Evolutionary conservation across 768 basidiomycete species (phyloP).

Genomic region (Amanita polypyramis): DNA sequence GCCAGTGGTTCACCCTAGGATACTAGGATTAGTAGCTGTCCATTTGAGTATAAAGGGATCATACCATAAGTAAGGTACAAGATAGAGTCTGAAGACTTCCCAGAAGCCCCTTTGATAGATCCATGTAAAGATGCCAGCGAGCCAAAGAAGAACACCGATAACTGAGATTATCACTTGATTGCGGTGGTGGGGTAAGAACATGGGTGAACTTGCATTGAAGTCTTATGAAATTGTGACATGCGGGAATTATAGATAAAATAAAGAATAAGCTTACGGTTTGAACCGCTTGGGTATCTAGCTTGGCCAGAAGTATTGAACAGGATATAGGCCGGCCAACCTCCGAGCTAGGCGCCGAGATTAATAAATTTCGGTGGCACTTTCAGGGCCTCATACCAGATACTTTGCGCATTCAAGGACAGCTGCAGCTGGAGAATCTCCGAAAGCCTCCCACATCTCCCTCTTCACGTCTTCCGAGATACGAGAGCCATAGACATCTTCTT

Average conservation of each 20-base stretch:
- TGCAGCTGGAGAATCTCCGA: conserved; percentile 85
- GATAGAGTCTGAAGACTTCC: conserved; percentile 69
- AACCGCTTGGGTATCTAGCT: conserved; percentile 60
- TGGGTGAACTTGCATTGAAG: conserved; percentile 66
- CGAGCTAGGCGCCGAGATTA: conserved; percentile 32
- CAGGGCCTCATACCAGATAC: conserved; percentile 42
- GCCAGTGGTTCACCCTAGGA: conserved; percentile 81
- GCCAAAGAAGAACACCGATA: conserved; percentile 69
- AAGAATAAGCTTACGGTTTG: conserved; percentile 51
- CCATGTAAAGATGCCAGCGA: conserved; percentile 44
- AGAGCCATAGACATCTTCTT: conserved; percentile 55
- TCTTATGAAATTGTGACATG: conserved; percentile 26
- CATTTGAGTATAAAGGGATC: neutral
- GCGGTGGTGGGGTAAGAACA: conserved; percentile 80
- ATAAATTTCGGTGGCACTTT: neutral
- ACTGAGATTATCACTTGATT: conserved; percentile 74
- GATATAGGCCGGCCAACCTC: conserved; percentile 84
- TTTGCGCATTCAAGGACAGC: conserved; percentile 40
- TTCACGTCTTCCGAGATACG: conserved; percentile 57
- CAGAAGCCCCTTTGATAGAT: conserved; percentile 54
- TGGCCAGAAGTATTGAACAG: conserved; percentile 82
- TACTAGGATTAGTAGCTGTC: neutral
- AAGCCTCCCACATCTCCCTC: conserved; percentile 71
- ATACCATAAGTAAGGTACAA: conserved; percentile 82
- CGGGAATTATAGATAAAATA: neutral